Percentiles rank a stretch among this genome's conserved stretches.
Evolutionary conservation across 805 yeast species (phyloP).

Genomic region (Alloascoidea africana): DNA sequence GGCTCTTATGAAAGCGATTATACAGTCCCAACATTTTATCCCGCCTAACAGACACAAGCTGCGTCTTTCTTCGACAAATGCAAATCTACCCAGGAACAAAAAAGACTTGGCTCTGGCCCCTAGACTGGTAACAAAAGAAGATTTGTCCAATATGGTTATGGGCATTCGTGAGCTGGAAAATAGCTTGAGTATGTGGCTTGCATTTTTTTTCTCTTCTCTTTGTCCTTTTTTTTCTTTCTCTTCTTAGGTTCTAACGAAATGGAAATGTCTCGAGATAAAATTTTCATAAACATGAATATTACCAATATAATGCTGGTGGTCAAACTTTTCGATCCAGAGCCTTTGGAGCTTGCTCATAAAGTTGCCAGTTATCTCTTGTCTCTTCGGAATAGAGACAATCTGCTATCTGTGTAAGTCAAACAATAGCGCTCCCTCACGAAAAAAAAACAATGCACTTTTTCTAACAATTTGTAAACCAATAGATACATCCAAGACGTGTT

Average conservation of each 20-base stretch:
- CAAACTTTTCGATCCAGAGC: slow-evolving; percentile 10
- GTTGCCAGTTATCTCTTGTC: slow-evolving; percentile 2
- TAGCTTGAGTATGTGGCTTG: slow-evolving; percentile 11
- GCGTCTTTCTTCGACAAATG: not conserved
- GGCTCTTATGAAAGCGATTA: not conserved
- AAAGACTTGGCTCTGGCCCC: slow-evolving; percentile 4
- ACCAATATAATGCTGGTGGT: slow-evolving; percentile 13
- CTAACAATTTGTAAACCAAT: not conserved
- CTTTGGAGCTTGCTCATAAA: not conserved
- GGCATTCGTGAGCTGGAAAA: slow-evolving; percentile 16
- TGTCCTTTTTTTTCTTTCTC: slow-evolving; percentile 2
- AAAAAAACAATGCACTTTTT: not conserved
- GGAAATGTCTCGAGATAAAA: slow-evolving; percentile 7
- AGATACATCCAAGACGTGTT: slow-evolving; percentile 2
- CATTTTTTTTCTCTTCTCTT: not conserved
- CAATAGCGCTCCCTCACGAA: not conserved
- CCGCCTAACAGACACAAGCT: not conserved
- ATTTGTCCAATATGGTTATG: slow-evolving; percentile 15
- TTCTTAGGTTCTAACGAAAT: not conserved
- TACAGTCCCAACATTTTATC: not conserved
- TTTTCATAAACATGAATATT: slow-evolving; percentile 11
- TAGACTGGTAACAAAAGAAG: slow-evolving; percentile 12
- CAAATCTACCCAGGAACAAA: slow-evolving; percentile 3
- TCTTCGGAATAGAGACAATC: not conserved
- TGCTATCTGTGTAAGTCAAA: slow-evolving; percentile 2